Evolutionary conservation across 805 yeast genomes (phyloP).

Genomic region (Candida vaughaniae): DNA sequence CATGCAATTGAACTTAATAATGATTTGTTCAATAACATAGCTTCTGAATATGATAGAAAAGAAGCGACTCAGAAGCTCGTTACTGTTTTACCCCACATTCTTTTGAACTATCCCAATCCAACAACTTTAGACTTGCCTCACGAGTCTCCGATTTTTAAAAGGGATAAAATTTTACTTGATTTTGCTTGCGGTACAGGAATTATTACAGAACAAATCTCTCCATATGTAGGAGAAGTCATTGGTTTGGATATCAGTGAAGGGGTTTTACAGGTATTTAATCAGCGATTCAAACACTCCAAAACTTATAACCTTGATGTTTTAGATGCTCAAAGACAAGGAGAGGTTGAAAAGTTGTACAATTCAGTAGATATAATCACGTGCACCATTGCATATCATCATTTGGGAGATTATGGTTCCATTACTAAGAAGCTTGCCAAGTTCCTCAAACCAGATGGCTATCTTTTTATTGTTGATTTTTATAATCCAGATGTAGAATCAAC

Average conservation of each 20-base stretch:
- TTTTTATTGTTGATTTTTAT: constrained; percentile 39
- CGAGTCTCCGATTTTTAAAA: constrained; percentile 1
- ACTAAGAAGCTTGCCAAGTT: constrained; percentile 30
- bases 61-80: background rate
- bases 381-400: constrained; percentile 41
- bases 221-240: constrained; percentile 23
- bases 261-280: constrained; percentile 15
- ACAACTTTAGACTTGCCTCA: too few species aligned
- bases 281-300: constrained; percentile 9
- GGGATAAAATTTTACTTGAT: constrained; percentile 23
- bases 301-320: constrained; percentile 25
- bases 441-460: constrained; percentile 32
- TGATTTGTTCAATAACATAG: too few species aligned
- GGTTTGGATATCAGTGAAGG: constrained; percentile 39
- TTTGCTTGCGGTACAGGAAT: constrained; percentile 48
- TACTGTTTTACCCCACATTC: background rate
- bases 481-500: constrained; percentile 27
- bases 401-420: constrained; percentile 28
- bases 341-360: constrained; percentile 13
- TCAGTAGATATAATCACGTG: constrained; percentile 34
- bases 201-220: constrained; percentile 29
- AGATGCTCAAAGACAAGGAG: constrained; percentile 10
- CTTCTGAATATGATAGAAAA: background rate
- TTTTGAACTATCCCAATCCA: background rate
- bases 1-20: too few species aligned